These are phyloP conservation scores for Antrodiella citrinella DNA, from an alignment of 768 basidiomycete genomes.

Conservation along the genomic window DNA sequence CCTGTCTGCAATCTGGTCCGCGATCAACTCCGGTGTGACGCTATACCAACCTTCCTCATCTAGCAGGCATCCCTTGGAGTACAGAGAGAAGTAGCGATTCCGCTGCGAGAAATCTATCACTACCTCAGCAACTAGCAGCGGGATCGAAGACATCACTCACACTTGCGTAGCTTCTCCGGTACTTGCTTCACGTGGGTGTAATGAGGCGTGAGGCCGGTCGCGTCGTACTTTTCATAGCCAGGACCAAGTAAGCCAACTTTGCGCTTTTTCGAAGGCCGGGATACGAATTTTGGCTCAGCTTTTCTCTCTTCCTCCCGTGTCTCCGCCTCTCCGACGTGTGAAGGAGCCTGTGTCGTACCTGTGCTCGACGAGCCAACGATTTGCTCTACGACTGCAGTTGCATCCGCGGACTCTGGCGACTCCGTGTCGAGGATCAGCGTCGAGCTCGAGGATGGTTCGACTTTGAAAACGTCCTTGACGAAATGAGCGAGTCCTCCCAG, in stretches of 20 bases:
- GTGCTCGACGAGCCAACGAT: background rate
- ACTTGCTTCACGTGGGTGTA: slow-evolving; percentile 61
- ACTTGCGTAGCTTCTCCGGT: slow-evolving; percentile 75
- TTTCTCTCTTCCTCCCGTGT: slow-evolving; percentile 2
- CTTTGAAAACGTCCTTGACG: slow-evolving; percentile 4
- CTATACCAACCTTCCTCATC: slow-evolving; percentile 99
- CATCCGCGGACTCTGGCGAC: background rate
- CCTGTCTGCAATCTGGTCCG: slow-evolving; percentile 85
- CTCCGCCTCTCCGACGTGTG: background rate
- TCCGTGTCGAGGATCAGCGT: background rate
- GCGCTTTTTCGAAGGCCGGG: slow-evolving; percentile 29
- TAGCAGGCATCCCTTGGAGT: slow-evolving; percentile 74
- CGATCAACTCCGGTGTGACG: slow-evolving; percentile 91
- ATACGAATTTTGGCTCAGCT: too few species aligned
- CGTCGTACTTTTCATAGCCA: slow-evolving; percentile 47
- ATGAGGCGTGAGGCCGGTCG: slow-evolving; percentile 63
- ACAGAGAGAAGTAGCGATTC: slow-evolving; percentile 71
- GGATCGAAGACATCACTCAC: slow-evolving; percentile 35
- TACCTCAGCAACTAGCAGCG: background rate
- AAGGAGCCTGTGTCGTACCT: background rate
- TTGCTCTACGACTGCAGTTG: background rate
- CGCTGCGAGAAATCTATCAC: slow-evolving; percentile 79
- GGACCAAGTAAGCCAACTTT: slow-evolving; percentile 20
- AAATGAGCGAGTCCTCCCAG: slow-evolving; percentile 3
- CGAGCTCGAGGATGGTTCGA: background rate